Evolutionary conservation across 2,329 filamentous ascomycete genomes (phyloP).

Genomic region (Fusarium nygamai): DNA sequence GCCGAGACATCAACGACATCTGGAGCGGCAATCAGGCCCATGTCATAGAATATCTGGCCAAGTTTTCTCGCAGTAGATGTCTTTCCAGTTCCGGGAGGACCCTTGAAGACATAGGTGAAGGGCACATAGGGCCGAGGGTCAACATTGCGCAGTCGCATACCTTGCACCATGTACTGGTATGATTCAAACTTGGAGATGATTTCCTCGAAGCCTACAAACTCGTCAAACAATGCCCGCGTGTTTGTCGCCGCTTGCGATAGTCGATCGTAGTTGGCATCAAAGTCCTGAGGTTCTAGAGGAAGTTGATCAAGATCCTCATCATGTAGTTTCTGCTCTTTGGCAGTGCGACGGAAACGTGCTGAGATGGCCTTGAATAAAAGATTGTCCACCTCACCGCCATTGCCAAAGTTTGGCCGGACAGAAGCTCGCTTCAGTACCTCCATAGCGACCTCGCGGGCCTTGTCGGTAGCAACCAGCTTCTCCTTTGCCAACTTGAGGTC

Average conservation of each 20-base stretch:
- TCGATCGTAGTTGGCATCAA: slow-evolving; percentile 67
- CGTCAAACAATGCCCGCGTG: slow-evolving; percentile 65
- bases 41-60: slow-evolving; percentile 77
- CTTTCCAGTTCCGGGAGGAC: slow-evolving; percentile 74
- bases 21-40: slow-evolving; percentile 70
- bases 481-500: slow-evolving; percentile 69
- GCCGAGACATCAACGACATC: slow-evolving; percentile 75
- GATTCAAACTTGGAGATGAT: slow-evolving; percentile 64
- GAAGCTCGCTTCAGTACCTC: slow-evolving; percentile 69
- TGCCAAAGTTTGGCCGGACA: slow-evolving; percentile 77
- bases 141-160: slow-evolving; percentile 60
- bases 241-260: slow-evolving; percentile 53
- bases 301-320: slow-evolving; percentile 37
- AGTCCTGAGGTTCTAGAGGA: slow-evolving; percentile 56
- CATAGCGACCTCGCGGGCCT: slow-evolving; percentile 65
- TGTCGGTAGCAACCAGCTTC: slow-evolving; percentile 62
- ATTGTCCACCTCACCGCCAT: slow-evolving; percentile 77
- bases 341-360: slow-evolving; percentile 37
- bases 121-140: slow-evolving; percentile 65
- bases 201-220: slow-evolving; percentile 66
- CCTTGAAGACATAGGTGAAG: slow-evolving; percentile 75
- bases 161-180: slow-evolving; percentile 64
- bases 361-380: slow-evolving; percentile 42
- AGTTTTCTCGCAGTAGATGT: slow-evolving; percentile 76
- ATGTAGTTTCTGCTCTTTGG: slow-evolving; percentile 32